These are phyloP conservation scores for Funneliformis mosseae DNA, from an alignment of 192 early-diverging fungal species.

Conservation along the genomic window DNA sequence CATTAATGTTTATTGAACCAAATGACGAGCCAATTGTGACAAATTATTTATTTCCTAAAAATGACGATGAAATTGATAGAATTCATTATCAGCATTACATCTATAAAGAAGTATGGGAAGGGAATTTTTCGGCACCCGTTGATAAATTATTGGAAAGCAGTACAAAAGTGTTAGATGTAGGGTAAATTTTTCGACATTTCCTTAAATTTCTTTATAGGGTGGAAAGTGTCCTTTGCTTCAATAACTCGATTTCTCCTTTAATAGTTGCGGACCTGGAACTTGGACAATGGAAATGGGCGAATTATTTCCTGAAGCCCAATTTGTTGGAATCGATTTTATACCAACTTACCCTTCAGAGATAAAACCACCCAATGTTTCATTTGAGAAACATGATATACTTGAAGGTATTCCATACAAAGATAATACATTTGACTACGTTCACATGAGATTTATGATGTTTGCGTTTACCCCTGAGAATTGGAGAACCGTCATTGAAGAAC, in stretches of 20 bases:
- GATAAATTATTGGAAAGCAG: background rate
- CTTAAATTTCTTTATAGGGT: background rate
- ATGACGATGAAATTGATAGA: constrained; percentile 11
- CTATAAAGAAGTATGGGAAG: background rate
- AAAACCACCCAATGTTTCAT: background rate
- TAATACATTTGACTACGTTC: background rate
- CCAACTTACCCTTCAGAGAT: background rate
- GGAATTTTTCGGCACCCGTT: constrained; percentile 12
- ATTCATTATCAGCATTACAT: background rate
- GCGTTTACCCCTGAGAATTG: constrained; percentile 22
- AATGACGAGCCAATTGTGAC: too few species aligned
- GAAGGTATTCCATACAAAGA: background rate
- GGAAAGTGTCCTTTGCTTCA: background rate
- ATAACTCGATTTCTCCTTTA: background rate
- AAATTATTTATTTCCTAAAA: background rate
- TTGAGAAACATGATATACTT: background rate
- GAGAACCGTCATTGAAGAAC: background rate
- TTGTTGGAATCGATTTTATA: background rate
- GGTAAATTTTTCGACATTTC: background rate
- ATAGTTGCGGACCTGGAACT: background rate
- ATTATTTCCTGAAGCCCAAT: background rate
- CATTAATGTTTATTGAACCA: too few species aligned
- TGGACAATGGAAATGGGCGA: background rate
- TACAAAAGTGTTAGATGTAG: background rate
- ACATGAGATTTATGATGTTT: constrained; percentile 17